phyloP scores from a whole-genome alignment of 352 stramenopile genomes.

The Phytopythium oedochilum region DNA sequence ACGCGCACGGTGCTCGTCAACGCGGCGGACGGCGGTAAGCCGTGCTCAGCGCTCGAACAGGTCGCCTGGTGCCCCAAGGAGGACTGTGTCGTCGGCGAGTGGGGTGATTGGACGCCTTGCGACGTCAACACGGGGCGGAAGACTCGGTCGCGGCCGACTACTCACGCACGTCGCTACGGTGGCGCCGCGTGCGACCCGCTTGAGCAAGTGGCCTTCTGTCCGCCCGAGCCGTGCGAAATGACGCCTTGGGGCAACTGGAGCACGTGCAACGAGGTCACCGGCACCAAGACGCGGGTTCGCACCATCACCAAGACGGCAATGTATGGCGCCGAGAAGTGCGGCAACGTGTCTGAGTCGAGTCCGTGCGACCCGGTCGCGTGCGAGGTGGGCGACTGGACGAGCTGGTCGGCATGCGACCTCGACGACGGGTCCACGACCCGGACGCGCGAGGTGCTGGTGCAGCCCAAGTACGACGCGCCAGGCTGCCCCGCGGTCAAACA shows the following conservation, averaged over 20 bases:
- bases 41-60: constrained; percentile 32
- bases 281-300: constrained; percentile 23
- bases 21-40: constrained; percentile 25
- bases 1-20: constrained; percentile 29
- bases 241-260: constrained; percentile 31
- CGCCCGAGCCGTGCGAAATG: constrained; percentile 31
- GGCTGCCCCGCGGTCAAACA: constrained; percentile 20
- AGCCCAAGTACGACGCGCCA: constrained; percentile 18
- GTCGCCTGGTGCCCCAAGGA: constrained; percentile 35
- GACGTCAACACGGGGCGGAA: constrained; percentile 29
- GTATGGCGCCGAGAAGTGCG: constrained; percentile 22
- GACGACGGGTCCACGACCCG: constrained; percentile 18
- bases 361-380: constrained; percentile 32
- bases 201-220: constrained; percentile 25
- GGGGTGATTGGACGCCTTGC: constrained; percentile 27
- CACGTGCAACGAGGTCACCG: constrained; percentile 27
- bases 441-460: constrained; percentile 18
- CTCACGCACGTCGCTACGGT: constrained; percentile 22
- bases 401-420: constrained; percentile 25
- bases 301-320: constrained; percentile 13
- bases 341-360: constrained; percentile 13
- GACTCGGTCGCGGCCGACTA: constrained; percentile 21
- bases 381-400: constrained; percentile 25
- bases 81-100: constrained; percentile 37
- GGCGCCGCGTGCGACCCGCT: constrained; percentile 23